Conservation (phyloP, 2,329 filamentous ascomycete species). For the Rutstroemia sp. region DNA sequence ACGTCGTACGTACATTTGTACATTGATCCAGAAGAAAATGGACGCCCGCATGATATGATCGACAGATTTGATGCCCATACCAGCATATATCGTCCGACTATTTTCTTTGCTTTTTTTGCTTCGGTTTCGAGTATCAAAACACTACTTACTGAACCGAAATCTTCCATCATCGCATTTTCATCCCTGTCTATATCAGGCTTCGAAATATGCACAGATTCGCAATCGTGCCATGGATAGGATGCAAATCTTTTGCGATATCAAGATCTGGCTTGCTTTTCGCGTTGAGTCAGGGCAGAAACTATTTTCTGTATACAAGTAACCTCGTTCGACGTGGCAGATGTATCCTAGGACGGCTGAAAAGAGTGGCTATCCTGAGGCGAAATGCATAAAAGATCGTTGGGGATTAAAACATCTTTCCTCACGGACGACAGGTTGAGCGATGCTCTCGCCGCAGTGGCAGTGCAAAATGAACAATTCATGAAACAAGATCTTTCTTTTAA, state of each 20-base stretch:
- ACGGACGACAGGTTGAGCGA: constrained; percentile 7
- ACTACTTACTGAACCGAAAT: neutral
- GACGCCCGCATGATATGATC: neutral
- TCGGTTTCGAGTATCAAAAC: neutral
- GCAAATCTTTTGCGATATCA: neutral
- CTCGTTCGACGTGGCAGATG: neutral
- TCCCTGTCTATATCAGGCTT: constrained; percentile 3
- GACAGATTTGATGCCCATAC: neutral
- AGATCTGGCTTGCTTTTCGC: neutral
- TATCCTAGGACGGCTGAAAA: neutral
- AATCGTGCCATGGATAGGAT: neutral
- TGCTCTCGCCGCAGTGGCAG: constrained; percentile 7
- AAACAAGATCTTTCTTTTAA: neutral
- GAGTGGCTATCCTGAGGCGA: neutral
- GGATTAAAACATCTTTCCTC: constrained; percentile 3
- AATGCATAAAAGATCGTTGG: constrained; percentile 5
- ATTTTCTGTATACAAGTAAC: neutral
- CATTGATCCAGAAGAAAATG: neutral
- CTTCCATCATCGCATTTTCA: neutral
- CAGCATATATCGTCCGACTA: neutral
- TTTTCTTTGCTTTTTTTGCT: neutral
- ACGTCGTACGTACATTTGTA: constrained; percentile 4
- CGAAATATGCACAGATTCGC: neutral
- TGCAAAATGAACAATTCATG: neutral
- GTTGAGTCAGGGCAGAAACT: neutral